Evolutionary conservation across 495 filamentous ascomycete genomes (phyloP), one percentile per base, ranked within the genome.

Genomic region (Physcia stellaris): DNA sequence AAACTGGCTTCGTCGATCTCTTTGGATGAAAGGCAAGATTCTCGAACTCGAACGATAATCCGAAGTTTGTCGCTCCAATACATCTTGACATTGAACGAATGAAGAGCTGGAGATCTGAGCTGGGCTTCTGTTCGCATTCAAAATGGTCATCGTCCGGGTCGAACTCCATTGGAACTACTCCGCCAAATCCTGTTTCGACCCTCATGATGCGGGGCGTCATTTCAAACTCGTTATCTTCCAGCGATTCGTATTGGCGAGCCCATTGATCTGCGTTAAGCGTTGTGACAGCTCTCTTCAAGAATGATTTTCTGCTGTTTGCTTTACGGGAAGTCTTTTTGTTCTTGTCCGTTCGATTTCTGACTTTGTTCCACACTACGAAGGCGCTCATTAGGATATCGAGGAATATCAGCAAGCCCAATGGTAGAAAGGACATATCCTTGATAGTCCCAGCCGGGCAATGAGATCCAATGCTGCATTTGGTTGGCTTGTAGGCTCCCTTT

Each of bases 41-140:
- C 11, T 53, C 39, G 31, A 65, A 70, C 11, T 60, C 60, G 46
- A 73, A 73, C 12, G 59, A 62, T 22, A 73, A 48, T 10, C 69
- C 70, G 46, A 72, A 64, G 15, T 62, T 57, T 1, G 59, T 50
- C 3, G 63, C 61, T 20, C 62, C 61, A 6, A 66, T 70, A 19
- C 59, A 61, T 49, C 57, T 62, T 13, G 60, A 56, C 54, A 71
- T 64, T 0, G 61, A 69, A 19, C 63, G 55, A 26, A 74, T 61
- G 40, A 72, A 74, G 2, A 57, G 53, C 22, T 59, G 50, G 13
- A 63, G 48, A 43, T 65, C 49, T 1, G 57, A 50, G n/a, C 39
- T 52, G 5, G 58, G 55, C 15, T 46, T 37, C n/a, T n/a, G n/a
- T n/a, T n/a, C n/a, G n/a, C n/a, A n/a, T n/a, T n/a, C n/a, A n/a